Percentiles rank a stretch among this genome's conserved stretches.
phyloP scores from a whole-genome alignment of 805 yeast genomes.

The Candida tallmaniae region DNA sequence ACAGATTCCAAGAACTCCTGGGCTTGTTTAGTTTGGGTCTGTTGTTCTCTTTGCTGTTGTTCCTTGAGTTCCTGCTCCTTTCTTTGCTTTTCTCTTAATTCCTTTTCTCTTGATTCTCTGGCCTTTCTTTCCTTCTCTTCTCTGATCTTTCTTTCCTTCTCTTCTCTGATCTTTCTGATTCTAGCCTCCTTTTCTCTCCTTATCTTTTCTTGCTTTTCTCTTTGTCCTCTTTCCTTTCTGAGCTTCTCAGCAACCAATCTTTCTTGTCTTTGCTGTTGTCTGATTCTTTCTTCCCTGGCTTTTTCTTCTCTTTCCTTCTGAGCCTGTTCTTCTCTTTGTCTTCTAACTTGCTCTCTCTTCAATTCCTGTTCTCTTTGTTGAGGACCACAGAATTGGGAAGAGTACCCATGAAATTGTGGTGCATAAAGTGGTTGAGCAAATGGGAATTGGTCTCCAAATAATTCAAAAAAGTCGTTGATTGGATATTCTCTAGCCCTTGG shows the following conservation, averaged over 20 bases:
- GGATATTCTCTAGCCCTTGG: background rate
- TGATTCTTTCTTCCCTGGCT: conserved; percentile 4
- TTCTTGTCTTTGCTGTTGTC: conserved; percentile 2
- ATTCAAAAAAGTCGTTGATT: background rate
- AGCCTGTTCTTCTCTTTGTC: conserved; percentile 4
- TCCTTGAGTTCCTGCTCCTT: conserved; percentile 1
- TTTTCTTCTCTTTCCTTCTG: background rate
- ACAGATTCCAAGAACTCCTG: conserved; percentile 22
- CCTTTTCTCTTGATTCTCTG: conserved; percentile 24
- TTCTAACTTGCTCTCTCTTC: background rate
- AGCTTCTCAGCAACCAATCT: conserved; percentile 4
- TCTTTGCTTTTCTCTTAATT: conserved; percentile 10
- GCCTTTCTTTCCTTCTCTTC: conserved; percentile 14
- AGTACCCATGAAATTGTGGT: background rate
- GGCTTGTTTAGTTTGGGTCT: conserved; percentile 13
- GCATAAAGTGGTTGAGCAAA: background rate
- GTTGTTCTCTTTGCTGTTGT: conserved; percentile 13
- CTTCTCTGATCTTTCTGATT: conserved; percentile 12
- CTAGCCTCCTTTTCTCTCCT: conserved; percentile 11
- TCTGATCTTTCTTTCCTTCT: conserved; percentile 3
- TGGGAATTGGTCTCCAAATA: background rate
- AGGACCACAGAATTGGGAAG: background rate
- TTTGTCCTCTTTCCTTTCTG: conserved; percentile 4
- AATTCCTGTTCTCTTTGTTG: background rate
- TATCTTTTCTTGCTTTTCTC: conserved; percentile 8